Percentiles rank a stretch among this genome's conserved stretches.
Evolutionary conservation across 2,329 filamentous ascomycete genomes (phyloP).

Genomic region (Pseudopyricularia javanii): DNA sequence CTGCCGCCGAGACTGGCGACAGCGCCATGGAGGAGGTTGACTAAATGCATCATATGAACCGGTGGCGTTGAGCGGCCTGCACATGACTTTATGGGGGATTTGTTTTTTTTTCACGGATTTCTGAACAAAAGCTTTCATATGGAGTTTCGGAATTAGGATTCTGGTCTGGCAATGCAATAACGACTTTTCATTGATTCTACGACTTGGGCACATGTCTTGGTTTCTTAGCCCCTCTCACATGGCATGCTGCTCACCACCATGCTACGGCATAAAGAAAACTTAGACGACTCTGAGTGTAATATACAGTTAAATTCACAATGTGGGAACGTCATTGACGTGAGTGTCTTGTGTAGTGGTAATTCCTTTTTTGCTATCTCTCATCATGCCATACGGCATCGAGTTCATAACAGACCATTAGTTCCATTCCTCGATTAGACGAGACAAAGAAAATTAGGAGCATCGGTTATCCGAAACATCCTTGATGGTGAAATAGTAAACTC

Average conservation of each 20-base stretch:
- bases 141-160: constrained; percentile 2
- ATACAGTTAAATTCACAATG: not conserved
- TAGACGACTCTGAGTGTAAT: not conserved
- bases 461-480: no score
- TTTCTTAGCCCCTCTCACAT: not conserved
- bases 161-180: constrained; percentile 2
- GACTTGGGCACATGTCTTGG: not conserved
- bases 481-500: no score
- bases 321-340: no score
- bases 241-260: not conserved
- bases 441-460: no score
- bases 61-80: not conserved
- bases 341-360: no score
- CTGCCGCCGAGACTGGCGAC: constrained; percentile 57
- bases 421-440: no score
- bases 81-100: not conserved
- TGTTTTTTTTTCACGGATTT: not conserved
- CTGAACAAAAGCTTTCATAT: constrained; percentile 2
- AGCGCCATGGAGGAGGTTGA: constrained; percentile 99
- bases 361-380: no score
- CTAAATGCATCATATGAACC: constrained; percentile 37
- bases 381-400: no score
- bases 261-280: not conserved
- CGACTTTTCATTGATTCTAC: not conserved
- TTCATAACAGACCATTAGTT: no score